phyloP scores from a whole-genome alignment of 2,329 filamentous ascomycete genomes.

The Stachybotrys chartarum region DNA sequence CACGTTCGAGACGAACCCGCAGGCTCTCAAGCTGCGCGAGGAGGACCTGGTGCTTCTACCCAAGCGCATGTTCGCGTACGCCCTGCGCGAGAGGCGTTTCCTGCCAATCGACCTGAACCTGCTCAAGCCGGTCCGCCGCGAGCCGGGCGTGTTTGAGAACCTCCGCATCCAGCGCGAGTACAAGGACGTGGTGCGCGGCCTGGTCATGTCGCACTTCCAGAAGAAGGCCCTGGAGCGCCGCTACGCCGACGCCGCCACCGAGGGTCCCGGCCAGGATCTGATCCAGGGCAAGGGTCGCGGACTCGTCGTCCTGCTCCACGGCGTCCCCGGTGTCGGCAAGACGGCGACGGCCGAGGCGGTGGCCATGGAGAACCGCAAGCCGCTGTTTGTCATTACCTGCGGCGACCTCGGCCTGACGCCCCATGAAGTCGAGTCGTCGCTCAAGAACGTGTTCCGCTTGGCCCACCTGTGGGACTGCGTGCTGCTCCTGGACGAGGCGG shows the following conservation, averaged over 20 bases:
- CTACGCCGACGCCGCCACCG: conserved; percentile 18
- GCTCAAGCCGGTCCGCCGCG: conserved; percentile 25
- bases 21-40: conserved; percentile 16
- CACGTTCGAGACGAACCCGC: conserved; percentile 23
- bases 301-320: conserved; percentile 37
- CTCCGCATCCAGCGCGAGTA: conserved; percentile 31
- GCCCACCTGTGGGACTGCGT: conserved; percentile 32
- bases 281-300: conserved; percentile 38
- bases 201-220: conserved; percentile 34
- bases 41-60: conserved; percentile 27
- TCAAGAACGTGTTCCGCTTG: conserved; percentile 35
- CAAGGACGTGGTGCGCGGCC: conserved; percentile 30
- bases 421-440: conserved; percentile 28
- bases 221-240: conserved; percentile 27
- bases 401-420: conserved; percentile 38
- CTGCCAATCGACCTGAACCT: conserved; percentile 26
- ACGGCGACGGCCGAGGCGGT: conserved; percentile 38
- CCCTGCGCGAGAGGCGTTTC: conserved; percentile 31
- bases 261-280: conserved; percentile 27
- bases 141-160: conserved; percentile 30
- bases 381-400: conserved; percentile 41
- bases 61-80: conserved; percentile 33
- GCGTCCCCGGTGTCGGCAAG: conserved; percentile 41
- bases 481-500: conserved; percentile 28
- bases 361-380: conserved; percentile 32